Conservation (phyloP, 1,284 basidiomycete genomes). For the Heterobasidion parviporum region DNA sequence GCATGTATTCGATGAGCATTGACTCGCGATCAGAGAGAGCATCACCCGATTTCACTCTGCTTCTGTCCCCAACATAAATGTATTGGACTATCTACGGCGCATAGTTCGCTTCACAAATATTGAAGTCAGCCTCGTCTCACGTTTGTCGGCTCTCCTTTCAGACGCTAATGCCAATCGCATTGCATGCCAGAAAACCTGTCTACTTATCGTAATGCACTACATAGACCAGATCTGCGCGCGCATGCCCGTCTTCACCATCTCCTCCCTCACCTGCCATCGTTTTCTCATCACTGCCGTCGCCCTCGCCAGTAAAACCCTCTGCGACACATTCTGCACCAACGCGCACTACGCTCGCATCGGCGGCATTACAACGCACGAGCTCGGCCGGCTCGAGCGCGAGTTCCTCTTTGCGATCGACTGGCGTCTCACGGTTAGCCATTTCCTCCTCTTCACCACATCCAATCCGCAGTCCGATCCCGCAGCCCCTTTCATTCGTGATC, state of each 20-base stretch:
- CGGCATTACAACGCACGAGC: conserved; percentile 81
- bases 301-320: conserved; percentile 85
- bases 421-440: conserved; percentile 76
- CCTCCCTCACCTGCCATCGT: conserved; percentile 91
- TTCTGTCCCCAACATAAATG: conserved; percentile 75
- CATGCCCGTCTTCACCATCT: conserved; percentile 81
- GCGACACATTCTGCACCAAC: conserved; percentile 91
- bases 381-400: conserved; percentile 89
- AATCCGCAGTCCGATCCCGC: not conserved
- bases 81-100: conserved; percentile 85
- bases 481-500: conserved; percentile 2
- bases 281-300: conserved; percentile 88
- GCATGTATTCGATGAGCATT: conserved; percentile 10
- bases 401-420: conserved; percentile 87
- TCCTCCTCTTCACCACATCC: not conserved
- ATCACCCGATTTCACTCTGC: conserved; percentile 93
- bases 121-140: conserved; percentile 49
- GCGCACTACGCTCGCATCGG: conserved; percentile 90
- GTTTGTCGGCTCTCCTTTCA: not conserved
- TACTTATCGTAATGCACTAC: conserved; percentile 86
- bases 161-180: conserved; percentile 3
- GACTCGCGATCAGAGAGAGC: conserved; percentile 47
- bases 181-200: conserved; percentile 65
- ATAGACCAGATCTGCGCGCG: conserved; percentile 91
- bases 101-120: conserved; percentile 91